These are phyloP conservation scores for Lepidium didymum DNA, from an alignment of 345 rosid genomes.

Conservation along the genomic window DNA sequence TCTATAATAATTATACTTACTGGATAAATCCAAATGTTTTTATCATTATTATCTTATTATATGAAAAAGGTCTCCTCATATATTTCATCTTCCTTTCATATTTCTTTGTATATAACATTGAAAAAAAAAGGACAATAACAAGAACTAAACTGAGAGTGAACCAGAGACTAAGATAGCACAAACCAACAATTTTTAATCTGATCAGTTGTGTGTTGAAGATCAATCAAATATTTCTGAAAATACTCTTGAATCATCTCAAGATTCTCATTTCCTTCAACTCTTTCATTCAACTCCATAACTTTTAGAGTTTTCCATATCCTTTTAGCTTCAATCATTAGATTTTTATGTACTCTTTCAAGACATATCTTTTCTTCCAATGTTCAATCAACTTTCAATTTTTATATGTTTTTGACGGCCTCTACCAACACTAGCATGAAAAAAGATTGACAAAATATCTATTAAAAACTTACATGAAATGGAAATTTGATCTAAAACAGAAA, in stretches of 20 bases:
- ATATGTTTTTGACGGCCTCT: background rate
- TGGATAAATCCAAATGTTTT: no score
- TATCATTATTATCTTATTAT: background rate
- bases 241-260: background rate
- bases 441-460: background rate
- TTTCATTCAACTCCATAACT: background rate
- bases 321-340: background rate
- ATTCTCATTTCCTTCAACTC: background rate
- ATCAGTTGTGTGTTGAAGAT: background rate
- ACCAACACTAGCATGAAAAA: background rate
- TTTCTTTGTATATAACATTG: background rate
- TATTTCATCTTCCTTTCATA: background rate
- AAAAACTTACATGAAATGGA: background rate
- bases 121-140: background rate
- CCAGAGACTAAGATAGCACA: no score
- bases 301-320: background rate
- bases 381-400: background rate
- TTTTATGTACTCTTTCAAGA: background rate
- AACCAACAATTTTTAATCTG: background rate
- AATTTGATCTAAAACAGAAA: background rate
- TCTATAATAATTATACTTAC: no score
- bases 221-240: background rate
- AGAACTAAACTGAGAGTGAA: background rate
- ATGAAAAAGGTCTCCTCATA: background rate
- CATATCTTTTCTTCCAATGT: background rate